Evolutionary conservation across 768 basidiomycete genomes (phyloP), one percentile per base, ranked within the genome.

Genomic region (Leccinum subgranulosum): DNA sequence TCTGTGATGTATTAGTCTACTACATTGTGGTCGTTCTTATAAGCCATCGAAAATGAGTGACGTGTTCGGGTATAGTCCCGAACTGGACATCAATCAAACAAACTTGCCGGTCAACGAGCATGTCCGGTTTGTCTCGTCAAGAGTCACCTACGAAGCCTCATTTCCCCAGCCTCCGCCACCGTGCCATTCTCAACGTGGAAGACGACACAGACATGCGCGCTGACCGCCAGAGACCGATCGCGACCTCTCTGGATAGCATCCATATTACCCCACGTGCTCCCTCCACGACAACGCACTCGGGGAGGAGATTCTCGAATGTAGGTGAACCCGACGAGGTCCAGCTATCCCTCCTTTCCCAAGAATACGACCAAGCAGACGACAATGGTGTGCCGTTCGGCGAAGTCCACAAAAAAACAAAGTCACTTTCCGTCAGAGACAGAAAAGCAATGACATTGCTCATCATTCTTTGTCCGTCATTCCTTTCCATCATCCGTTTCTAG

Each of bases 371-470:
- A 49, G 68, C 72, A 19, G 72, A 77, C 55, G 76, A 77, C 46
- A 73, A 78, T 33, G 68, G 62, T 14, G 68, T 63, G 21, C 64
- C 67, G 46, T 77, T 76, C 52, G 74, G 68, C 17, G 61, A 68
- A 43, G 66, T 65, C 29, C 66, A 71, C 47, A 67, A 69, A 27
- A 74, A 74, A 54, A 61, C 67, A 48, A 87, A 82, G 68, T 67
- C 80, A 25, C 79, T 92, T 62, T 87, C 87, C 36, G 64, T 78
- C 29, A 87, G 85, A 70, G 95, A 98, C 74, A 90, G 88, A 73
- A 79, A 83, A 64, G 90, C 87, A 50, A 92, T 98, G 81, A 83
- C 83, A 4, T 75, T 98, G 53, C 76, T 98, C 33, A 87, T 93
- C 72, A 77, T 94, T 64, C 79, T 98, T 51, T 98, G 94, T 96